Base-by-base conservation (phyloP, 805 yeast species). In the Metschnikowia hibisci region DNA sequence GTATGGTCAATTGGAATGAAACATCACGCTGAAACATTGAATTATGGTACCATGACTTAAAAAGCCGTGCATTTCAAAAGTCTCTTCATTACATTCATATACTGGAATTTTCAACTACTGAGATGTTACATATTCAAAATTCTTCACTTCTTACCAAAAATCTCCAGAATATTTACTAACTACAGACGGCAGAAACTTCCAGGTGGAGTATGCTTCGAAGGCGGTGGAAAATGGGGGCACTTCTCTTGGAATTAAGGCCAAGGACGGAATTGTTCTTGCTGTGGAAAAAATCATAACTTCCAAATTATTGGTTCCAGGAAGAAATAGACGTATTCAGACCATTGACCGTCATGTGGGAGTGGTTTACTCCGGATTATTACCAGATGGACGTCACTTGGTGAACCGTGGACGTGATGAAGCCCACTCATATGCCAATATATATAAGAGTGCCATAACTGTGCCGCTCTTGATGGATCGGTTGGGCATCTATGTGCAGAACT, bases 201-300 rank as follows among this genome's bases (percentile, higher is more conserved):
- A 93, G 67, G 99, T 93, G 14, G 99, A 93, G 66, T 93, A 93
- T 59, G 99, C 99, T 26, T 77, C 85, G 57, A 93, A 93, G 62
- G 99, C 99, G 2, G 98, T 91, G 3, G 99, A 93, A 66, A 90
- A 89, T 58, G 96, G 96, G 39, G 95, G 96, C 9, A 93, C 99
- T 0, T 82, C 97, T 15, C 75, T 93, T 55, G 99, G 97, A 32
- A 83, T 93, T 62, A 86, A 87, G 62, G 88, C 86, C 68, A 78
- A 79, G 57, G 98, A 91, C 62, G 99, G 99, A 42, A 77, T 93
- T 28, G 96, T 93, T n/a, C 77, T 93, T 53, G 99, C 98, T 12
- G 95, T 88, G n/a, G 99, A 93, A 66, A 93, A 91, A 69, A 76
- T 90, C 57, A 77, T 89, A 55, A 74, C 82, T 39, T 89, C 98